These are phyloP conservation scores for Plenodomus lindquistii DNA, from an alignment of 2,329 filamentous ascomycete species.

Conservation along the genomic window DNA sequence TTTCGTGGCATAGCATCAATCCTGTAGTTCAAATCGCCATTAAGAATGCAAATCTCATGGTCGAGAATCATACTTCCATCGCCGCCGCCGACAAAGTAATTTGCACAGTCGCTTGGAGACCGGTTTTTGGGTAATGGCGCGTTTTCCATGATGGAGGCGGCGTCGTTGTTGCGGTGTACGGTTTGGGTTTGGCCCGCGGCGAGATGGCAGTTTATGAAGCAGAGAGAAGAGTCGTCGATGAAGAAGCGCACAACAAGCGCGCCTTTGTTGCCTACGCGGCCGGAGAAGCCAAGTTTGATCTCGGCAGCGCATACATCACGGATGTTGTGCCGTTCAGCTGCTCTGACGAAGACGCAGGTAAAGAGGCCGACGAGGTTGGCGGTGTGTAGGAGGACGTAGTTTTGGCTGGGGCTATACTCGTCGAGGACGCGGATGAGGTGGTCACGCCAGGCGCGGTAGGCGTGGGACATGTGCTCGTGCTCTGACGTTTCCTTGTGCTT, in stretches of 20 bases:
- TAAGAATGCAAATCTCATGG: slow-evolving; percentile 95
- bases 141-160: slow-evolving; percentile 85
- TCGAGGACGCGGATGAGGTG: slow-evolving; percentile 82
- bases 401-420: slow-evolving; percentile 75
- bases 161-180: slow-evolving; percentile 87
- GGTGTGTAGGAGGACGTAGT: slow-evolving; percentile 86
- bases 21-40: slow-evolving; percentile 96
- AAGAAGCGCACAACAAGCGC: slow-evolving; percentile 90
- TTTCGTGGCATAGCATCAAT: slow-evolving; percentile 97
- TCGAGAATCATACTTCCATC: slow-evolving; percentile 94
- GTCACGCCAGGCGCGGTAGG: slow-evolving; percentile 95
- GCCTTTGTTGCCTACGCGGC: slow-evolving; percentile 94
- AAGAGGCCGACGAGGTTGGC: slow-evolving; percentile 92
- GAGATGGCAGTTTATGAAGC: slow-evolving; percentile 96
- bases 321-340: slow-evolving; percentile 74
- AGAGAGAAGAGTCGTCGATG: slow-evolving; percentile 90
- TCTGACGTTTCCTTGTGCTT: slow-evolving; percentile 84
- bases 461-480: slow-evolving; percentile 90
- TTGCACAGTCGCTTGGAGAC: slow-evolving; percentile 67
- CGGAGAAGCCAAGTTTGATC: slow-evolving; percentile 95
- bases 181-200: slow-evolving; percentile 92
- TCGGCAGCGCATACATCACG: slow-evolving; percentile 77
- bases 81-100: slow-evolving; percentile 87
- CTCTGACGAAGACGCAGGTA: slow-evolving; percentile 92
- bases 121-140: slow-evolving; percentile 72